Evolutionary conservation across 164 flowering plant genomes (phyloP).

Genomic region (Macadamia tetraphylla): DNA sequence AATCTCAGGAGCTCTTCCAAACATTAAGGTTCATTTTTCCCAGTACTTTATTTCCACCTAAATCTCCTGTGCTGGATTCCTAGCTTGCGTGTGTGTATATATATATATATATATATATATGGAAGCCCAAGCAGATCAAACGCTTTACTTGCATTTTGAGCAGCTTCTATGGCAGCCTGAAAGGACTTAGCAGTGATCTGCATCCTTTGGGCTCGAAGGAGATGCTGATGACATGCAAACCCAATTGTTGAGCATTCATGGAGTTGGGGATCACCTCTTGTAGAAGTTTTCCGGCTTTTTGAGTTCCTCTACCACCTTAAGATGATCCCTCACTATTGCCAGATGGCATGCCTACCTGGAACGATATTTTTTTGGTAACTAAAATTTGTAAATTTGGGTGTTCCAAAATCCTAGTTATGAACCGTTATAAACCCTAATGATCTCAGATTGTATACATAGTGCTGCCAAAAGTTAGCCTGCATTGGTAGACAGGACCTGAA

Average conservation of each 20-base stretch:
- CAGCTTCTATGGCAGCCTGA: neutral
- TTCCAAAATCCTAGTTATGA: too few relatives aligned
- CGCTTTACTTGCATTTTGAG: neutral
- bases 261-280: conserved; percentile 6
- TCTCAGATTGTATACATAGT: too few relatives aligned
- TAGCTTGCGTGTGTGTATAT: too few relatives aligned
- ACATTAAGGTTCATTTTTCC: neutral
- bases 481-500: too few relatives aligned
- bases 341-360: neutral
- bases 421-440: too few relatives aligned
- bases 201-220: conserved; percentile 2
- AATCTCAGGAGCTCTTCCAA: conserved; percentile 8
- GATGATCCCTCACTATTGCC: neutral
- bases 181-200: neutral
- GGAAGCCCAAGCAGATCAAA: neutral
- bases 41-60: conserved; percentile 8
- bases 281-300: neutral
- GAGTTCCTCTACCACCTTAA: neutral
- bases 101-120: too few relatives aligned
- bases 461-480: too few relatives aligned
- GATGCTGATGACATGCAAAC: conserved; percentile 5
- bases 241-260: neutral
- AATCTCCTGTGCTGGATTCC: neutral
- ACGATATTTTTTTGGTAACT: neutral
- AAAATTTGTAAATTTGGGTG: too few relatives aligned